Conservation (phyloP, 164 flowering plant species). For the Dillenia suffruticosa region DNA sequence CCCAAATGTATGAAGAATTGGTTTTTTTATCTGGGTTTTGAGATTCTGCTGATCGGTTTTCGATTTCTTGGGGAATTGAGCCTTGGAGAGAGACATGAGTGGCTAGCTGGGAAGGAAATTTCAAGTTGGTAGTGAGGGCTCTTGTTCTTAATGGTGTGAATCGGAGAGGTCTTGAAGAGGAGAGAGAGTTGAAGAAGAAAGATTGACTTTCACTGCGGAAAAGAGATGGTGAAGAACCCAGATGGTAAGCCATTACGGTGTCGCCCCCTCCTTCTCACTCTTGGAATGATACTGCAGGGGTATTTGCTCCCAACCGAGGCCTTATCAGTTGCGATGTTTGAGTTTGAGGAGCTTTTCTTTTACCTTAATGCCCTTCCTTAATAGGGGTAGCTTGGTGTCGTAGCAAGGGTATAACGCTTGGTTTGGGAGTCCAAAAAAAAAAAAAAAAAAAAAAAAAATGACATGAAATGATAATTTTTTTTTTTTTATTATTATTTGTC, state of each 20-base stretch:
- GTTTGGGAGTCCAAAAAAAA: no score
- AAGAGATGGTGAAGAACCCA: constrained; percentile 37
- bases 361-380: no score
- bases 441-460: no score
- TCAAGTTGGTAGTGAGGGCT: constrained; percentile 11
- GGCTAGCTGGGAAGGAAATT: constrained; percentile 8
- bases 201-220: constrained; percentile 22
- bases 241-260: constrained; percentile 39
- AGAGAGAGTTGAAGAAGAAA: constrained; percentile 26
- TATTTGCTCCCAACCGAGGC: no score
- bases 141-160: constrained; percentile 13
- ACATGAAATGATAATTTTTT: no score
- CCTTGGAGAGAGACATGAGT: constrained; percentile 32
- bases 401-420: no score
- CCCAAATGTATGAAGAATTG: constrained; percentile 49
- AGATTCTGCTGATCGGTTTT: constrained; percentile 9
- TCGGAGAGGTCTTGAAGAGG: constrained; percentile 18
- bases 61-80: constrained; percentile 22
- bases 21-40: constrained; percentile 26
- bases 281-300: no score
- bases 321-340: no score
- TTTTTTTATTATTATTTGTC: no score
- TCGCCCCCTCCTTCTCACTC: neutral
- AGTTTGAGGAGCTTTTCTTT: no score
- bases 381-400: no score